Conservation (phyloP, 768 basidiomycete species). For the Xanthoconium stramineum region DNA sequence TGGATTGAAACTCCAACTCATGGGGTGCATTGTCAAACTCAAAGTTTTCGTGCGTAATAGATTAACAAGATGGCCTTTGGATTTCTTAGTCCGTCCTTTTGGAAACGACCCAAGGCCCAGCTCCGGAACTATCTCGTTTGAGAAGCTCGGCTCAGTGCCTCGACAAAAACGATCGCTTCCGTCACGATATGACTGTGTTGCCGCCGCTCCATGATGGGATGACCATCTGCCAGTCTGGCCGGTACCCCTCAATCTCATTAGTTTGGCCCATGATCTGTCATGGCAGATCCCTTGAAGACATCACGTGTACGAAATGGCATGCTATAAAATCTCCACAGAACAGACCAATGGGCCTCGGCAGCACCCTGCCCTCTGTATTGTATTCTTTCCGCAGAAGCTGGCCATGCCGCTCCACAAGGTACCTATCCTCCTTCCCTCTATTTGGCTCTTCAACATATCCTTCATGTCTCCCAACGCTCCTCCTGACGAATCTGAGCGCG, state of each 20-base stretch:
- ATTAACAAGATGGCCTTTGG: no score
- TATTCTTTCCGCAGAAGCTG: not conserved
- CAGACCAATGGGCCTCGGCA: not conserved
- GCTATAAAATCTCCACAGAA: conserved; percentile 8
- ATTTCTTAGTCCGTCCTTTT: no score
- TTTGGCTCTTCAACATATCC: conserved; percentile 27
- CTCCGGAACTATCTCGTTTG: no score
- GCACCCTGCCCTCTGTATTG: not conserved
- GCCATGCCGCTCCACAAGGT: conserved; percentile 23
- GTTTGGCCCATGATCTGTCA: not conserved
- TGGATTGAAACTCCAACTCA: no score
- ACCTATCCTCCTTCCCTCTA: conserved; percentile 23
- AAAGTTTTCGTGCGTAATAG: no score
- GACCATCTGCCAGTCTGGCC: not conserved
- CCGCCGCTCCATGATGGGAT: no score
- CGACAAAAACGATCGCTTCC: no score
- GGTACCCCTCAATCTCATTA: not conserved
- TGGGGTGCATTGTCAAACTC: no score
- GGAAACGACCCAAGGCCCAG: no score
- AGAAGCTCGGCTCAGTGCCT: no score
- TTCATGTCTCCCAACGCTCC: conserved; percentile 22
- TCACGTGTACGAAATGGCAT: conserved; percentile 13
- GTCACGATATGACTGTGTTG: not conserved
- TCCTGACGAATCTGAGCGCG: conserved; percentile 19
- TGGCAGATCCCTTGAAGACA: not conserved